Evolutionary conservation across 202 grass and related monocot species (phyloP).

Genomic region (Zoysia matrella): DNA sequence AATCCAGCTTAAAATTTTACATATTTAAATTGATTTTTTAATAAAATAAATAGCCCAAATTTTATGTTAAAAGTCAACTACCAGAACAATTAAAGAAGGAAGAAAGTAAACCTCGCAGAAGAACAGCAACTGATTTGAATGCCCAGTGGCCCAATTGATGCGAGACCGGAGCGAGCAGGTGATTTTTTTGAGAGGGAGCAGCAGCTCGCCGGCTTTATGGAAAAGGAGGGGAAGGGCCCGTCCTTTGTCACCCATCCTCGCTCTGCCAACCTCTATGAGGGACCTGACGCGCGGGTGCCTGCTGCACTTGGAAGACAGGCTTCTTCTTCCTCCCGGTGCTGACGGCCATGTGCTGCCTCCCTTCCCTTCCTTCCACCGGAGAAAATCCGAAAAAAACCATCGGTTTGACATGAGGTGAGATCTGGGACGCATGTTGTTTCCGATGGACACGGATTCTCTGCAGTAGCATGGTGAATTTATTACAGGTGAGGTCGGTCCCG

Average conservation of each 20-base stretch:
- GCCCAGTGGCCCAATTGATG: neutral
- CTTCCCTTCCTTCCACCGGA: neutral
- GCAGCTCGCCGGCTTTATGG: neutral
- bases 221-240: neutral
- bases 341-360: conserved; percentile 48
- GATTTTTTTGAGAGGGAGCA: no score
- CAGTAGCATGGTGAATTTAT: no score
- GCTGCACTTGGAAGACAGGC: conserved; percentile 6
- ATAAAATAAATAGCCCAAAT: no score
- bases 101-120: neutral
- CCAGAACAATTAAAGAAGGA: no score
- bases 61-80: no score
- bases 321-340: neutral
- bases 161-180: neutral
- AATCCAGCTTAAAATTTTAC: no score
- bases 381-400: no score
- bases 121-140: conserved; percentile 36
- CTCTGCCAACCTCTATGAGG: neutral
- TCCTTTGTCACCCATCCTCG: neutral
- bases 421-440: no score
- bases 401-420: no score
- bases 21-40: no score
- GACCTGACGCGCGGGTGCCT: no score
- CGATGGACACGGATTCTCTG: no score
- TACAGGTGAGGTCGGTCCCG: neutral